A percentile compares a stretch with the other conserved stretches of the same genome.
Evolutionary conservation across 1,139 yeast species (phyloP).

Genomic region (Yamadazyma diddensiae): DNA sequence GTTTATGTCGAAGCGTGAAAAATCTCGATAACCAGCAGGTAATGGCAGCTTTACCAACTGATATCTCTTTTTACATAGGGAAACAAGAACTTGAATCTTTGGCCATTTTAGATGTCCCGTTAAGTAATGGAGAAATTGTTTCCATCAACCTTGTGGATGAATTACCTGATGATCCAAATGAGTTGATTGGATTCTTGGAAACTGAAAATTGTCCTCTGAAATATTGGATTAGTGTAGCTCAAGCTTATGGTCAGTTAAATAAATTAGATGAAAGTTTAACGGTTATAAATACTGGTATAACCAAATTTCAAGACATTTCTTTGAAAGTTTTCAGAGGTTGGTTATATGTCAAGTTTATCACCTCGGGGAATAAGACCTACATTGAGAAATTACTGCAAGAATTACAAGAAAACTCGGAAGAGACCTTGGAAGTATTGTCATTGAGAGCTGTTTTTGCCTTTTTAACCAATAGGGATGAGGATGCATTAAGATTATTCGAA

Average conservation of each 20-base stretch:
- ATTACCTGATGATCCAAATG: constrained; percentile 85
- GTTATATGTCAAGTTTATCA: constrained; percentile 53
- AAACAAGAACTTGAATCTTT: constrained; percentile 29
- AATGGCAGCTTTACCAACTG: constrained; percentile 23
- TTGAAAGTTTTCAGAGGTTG: constrained; percentile 69
- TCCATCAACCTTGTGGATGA: constrained; percentile 66
- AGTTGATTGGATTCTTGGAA: constrained; percentile 70
- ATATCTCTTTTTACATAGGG: constrained; percentile 40
- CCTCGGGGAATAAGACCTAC: constrained; percentile 24
- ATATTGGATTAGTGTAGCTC: constrained; percentile 82
- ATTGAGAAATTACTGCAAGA: constrained; percentile 23
- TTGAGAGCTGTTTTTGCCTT: constrained; percentile 56
- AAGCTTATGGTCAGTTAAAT: constrained; percentile 69
- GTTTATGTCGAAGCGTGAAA: constrained; percentile 6
- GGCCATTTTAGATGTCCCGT: constrained; percentile 58
- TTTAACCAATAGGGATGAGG: constrained; percentile 53
- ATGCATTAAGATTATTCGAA: constrained; percentile 58
- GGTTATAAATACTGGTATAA: constrained; percentile 48
- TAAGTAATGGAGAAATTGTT: constrained; percentile 69
- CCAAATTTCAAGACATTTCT: constrained; percentile 18
- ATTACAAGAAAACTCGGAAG: constrained; percentile 16
- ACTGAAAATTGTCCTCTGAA: constrained; percentile 74
- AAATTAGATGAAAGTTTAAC: constrained; percentile 61
- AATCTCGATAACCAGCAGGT: constrained; percentile 4
- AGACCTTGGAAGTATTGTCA: constrained; percentile 43